Base-by-base conservation (phyloP, 106 monocot genomes). In the Acanthochlamys bracteata region DNA sequence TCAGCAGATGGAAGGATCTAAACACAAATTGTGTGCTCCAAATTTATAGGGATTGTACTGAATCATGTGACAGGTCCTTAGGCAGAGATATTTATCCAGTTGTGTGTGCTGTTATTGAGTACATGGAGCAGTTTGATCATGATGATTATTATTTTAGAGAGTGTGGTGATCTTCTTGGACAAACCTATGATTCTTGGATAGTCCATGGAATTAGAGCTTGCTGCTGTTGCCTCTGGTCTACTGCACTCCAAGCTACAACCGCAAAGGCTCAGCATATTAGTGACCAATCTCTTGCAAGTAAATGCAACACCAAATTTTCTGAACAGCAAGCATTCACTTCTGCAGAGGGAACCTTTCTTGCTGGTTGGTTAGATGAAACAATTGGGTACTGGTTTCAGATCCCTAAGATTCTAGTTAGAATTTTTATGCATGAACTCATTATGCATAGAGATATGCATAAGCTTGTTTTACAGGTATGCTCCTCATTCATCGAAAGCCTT, bases 171-270 rank as follows among this genome's bases (percentile, higher is more conserved):
- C 92, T 98, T 54, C 98, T 91, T 2, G 98, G 92, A 77, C 98
- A 98, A 60, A 98, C 98, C 12, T 98, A 98, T 55, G 98, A 98
- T 83, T 70, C 91, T 33, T 98, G 98, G 98, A 98, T 88, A 0
- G 98, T 88, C 9, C 88, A 99, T 39, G 98, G 98, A 17, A 72
- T 99, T 42, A 99, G 98, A 70, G 92, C 92, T 11, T 99, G 92
- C 60, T 92, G 88, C 46, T 92, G 98, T 7, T 82, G 91, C 25
- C 80, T 99, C 0, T 99, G 92, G 92, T 83, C 92, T 53, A 85
- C 92, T 13, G 69, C 98, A 13, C 76, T 92, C 10, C 88, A 92
- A 69, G 92, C 98, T 43, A 85, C 92, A 8, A 78, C 92, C 7
- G 68, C 88, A 26, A 92, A 92, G 98, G 98, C 89, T 41, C 76